These are phyloP conservation scores for Pouteria campechiana DNA, from an alignment of 179 eudicot genomes.

Conservation along the genomic window DNA sequence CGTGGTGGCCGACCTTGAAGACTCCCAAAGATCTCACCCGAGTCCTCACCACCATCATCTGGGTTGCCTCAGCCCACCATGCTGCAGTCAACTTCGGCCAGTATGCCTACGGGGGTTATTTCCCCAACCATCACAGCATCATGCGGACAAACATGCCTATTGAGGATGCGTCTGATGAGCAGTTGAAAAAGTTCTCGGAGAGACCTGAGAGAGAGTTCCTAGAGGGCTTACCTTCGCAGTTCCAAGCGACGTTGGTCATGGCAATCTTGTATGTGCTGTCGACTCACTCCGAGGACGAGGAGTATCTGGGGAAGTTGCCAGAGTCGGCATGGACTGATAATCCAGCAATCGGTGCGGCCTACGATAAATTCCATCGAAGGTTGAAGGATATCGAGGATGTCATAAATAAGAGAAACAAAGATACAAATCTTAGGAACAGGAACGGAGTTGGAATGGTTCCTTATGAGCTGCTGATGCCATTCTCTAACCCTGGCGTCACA, in stretches of 20 bases:
- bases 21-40: slow-evolving; percentile 37
- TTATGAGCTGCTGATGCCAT: slow-evolving; percentile 51
- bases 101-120: slow-evolving; percentile 50
- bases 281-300: slow-evolving; percentile 56
- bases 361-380: slow-evolving; percentile 29
- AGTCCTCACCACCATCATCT: slow-evolving; percentile 46
- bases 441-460: slow-evolving; percentile 63
- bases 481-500: slow-evolving; percentile 49
- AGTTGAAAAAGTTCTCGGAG: slow-evolving; percentile 19
- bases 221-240: slow-evolving; percentile 35
- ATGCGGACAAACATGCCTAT: slow-evolving; percentile 47
- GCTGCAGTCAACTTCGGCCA: slow-evolving; percentile 72
- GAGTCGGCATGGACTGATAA: slow-evolving; percentile 38
- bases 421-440: slow-evolving; percentile 28
- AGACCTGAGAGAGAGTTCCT: slow-evolving; percentile 32
- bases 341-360: slow-evolving; percentile 31
- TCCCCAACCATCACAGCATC: slow-evolving; percentile 56
- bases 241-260: slow-evolving; percentile 50
- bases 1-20: slow-evolving; percentile 61
- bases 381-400: slow-evolving; percentile 43
- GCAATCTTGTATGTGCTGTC: slow-evolving; percentile 48
- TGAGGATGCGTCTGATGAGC: slow-evolving; percentile 31
- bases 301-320: slow-evolving; percentile 37
- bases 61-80: slow-evolving; percentile 80
- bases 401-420: slow-evolving; percentile 40